A percentile compares a stretch with the other conserved stretches of the same genome.
These are phyloP conservation scores for Globisporangium spiculum DNA, from an alignment of 352 stramenopile genomes.

Conservation along the genomic window DNA sequence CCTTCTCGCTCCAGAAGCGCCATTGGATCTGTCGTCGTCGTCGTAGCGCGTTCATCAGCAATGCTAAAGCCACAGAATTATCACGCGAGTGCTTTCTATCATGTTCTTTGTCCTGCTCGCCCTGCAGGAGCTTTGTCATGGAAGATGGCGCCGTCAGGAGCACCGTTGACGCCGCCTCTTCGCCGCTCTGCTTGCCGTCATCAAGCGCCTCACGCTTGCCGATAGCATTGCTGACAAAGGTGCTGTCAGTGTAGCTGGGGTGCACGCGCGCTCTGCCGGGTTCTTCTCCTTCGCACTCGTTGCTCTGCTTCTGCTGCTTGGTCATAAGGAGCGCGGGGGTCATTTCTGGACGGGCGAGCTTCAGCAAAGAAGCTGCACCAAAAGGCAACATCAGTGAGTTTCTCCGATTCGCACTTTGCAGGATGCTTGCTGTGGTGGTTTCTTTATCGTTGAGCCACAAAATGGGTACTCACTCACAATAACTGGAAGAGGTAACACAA, in stretches of 20 bases:
- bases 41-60: neutral
- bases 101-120: neutral
- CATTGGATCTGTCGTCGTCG: conserved; percentile 25
- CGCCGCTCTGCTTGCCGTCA: neutral
- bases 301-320: neutral
- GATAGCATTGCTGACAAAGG: neutral
- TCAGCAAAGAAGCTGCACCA: neutral
- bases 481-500: neutral
- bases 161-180: neutral
- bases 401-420: neutral
- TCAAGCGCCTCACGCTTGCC: neutral
- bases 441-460: neutral
- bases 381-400: neutral
- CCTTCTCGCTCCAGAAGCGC: conserved; percentile 67
- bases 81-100: neutral
- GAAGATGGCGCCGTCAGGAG: neutral
- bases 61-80: neutral
- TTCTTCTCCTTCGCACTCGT: neutral
- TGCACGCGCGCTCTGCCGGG: neutral
- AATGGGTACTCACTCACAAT: neutral
- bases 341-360: neutral
- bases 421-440: neutral
- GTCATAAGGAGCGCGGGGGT: neutral
- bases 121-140: neutral
- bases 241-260: neutral